These are phyloP conservation scores for Botrytis cinerea DNA, from an alignment of 2,329 filamentous ascomycete genomes.

Conservation along the genomic window DNA sequence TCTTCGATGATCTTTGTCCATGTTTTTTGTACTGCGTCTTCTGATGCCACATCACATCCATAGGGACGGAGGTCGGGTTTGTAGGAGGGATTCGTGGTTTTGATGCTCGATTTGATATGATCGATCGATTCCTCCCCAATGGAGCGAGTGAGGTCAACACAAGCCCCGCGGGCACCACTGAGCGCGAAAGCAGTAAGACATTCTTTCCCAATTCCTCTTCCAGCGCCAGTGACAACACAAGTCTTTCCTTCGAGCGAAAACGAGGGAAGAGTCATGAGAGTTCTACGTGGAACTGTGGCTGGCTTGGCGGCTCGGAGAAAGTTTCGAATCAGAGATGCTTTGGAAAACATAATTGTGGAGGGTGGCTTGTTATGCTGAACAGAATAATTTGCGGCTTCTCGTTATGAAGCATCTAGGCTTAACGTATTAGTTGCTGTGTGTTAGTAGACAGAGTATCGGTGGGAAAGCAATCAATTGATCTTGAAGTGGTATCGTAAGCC, in stretches of 20 bases:
- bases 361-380: background rate
- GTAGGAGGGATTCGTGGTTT: constrained; percentile 29
- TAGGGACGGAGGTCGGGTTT: constrained; percentile 43
- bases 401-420: background rate
- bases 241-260: constrained; percentile 51
- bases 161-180: constrained; percentile 36
- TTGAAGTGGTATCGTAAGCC: background rate
- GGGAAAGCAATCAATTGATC: constrained; percentile 11
- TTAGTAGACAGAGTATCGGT: background rate
- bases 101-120: constrained; percentile 39
- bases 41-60: constrained; percentile 45
- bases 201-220: constrained; percentile 53
- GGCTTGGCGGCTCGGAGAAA: constrained; percentile 2
- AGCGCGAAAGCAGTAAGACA: constrained; percentile 46
- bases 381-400: background rate
- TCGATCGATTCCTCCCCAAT: constrained; percentile 37
- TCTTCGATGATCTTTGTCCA: constrained; percentile 44
- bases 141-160: constrained; percentile 32
- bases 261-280: constrained; percentile 33
- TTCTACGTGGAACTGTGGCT: constrained; percentile 21
- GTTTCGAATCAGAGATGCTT: background rate
- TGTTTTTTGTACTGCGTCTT: constrained; percentile 43
- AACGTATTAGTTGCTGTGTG: background rate
- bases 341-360: background rate
- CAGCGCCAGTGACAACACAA: constrained; percentile 53